Conservation (phyloP, 1,284 basidiomycete species). For the Sanghuangporus baumii region DNA sequence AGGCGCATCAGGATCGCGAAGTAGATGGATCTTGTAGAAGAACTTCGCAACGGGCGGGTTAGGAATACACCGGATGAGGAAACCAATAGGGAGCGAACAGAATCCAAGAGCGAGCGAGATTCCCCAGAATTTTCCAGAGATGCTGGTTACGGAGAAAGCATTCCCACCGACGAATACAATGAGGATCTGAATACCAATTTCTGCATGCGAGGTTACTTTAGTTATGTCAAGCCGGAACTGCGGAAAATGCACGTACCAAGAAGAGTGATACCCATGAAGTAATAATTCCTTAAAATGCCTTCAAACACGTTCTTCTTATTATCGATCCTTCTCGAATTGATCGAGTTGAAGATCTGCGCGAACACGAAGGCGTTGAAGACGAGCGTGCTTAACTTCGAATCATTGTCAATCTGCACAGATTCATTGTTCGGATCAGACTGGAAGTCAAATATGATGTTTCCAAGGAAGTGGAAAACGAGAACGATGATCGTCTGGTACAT, state of each 20-base stretch:
- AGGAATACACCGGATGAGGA: constrained; percentile 77
- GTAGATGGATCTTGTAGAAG: constrained; percentile 61
- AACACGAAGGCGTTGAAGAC: constrained; percentile 98
- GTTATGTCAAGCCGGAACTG: constrained; percentile 13
- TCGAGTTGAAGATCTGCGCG: constrained; percentile 91
- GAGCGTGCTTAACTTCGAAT: constrained; percentile 71
- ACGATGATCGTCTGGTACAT: constrained; percentile 83
- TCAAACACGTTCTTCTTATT: constrained; percentile 86
- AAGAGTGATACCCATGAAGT: constrained; percentile 83
- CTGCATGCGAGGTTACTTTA: constrained; percentile 32
- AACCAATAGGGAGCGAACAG: constrained; percentile 85
- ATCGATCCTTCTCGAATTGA: constrained; percentile 89
- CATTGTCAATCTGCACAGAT: constrained; percentile 31
- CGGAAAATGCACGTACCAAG: constrained; percentile 53
- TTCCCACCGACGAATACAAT: constrained; percentile 91
- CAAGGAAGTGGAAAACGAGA: constrained; percentile 87
- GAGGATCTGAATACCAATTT: constrained; percentile 81
- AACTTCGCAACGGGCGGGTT: constrained; percentile 74
- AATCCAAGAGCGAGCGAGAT: constrained; percentile 86
- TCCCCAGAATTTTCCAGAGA: constrained; percentile 86
- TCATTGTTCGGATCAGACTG: constrained; percentile 32
- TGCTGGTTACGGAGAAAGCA: constrained; percentile 85
- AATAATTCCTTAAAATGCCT: constrained; percentile 76
- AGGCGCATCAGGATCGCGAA: constrained; percentile 55
- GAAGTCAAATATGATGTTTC: constrained; percentile 65